Conservation (phyloP, 495 filamentous ascomycete genomes). For the Terfezia claveryi region DNA sequence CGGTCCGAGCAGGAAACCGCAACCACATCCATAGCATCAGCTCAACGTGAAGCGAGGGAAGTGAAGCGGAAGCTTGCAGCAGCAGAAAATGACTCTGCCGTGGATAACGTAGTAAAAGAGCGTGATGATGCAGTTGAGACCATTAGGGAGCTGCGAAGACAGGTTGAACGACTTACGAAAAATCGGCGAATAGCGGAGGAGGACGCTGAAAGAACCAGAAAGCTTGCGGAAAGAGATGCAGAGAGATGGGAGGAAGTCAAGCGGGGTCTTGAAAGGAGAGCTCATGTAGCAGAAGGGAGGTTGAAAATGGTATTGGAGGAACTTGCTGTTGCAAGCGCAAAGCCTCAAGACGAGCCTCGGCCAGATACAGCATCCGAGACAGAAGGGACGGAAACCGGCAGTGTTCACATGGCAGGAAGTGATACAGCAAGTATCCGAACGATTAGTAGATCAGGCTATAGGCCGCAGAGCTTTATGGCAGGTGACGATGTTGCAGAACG, state of each 20-base stretch:
- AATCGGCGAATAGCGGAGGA: conserved; percentile 64
- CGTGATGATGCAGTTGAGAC: conserved; percentile 62
- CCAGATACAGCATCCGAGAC: not conserved
- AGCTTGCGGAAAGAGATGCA: conserved; percentile 59
- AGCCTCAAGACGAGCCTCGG: conserved; percentile 25
- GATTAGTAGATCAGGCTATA: conserved; percentile 44
- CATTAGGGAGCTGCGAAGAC: conserved; percentile 49
- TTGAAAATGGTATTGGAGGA: conserved; percentile 68
- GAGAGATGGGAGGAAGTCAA: conserved; percentile 63
- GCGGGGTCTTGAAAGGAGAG: conserved; percentile 54
- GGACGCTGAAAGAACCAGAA: conserved; percentile 51
- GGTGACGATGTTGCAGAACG: conserved; percentile 24
- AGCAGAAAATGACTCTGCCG: conserved; percentile 67
- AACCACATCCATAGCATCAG: conserved; percentile 34
- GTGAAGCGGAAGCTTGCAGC: conserved; percentile 66
- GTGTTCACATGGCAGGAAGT: conserved; percentile 20
- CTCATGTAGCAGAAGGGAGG: conserved; percentile 71
- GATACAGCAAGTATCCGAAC: conserved; percentile 60
- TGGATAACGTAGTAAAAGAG: conserved; percentile 63
- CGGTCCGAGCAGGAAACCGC: conserved; percentile 53
- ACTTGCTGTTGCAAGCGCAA: conserved; percentile 31
- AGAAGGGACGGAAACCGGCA: not conserved
- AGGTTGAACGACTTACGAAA: conserved; percentile 58
- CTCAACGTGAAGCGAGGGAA: conserved; percentile 51
- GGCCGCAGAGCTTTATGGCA: conserved; percentile 20